Evolutionary conservation across 2,329 filamentous ascomycete genomes (phyloP).

Genomic region (Hymenoscyphus fraxineus): DNA sequence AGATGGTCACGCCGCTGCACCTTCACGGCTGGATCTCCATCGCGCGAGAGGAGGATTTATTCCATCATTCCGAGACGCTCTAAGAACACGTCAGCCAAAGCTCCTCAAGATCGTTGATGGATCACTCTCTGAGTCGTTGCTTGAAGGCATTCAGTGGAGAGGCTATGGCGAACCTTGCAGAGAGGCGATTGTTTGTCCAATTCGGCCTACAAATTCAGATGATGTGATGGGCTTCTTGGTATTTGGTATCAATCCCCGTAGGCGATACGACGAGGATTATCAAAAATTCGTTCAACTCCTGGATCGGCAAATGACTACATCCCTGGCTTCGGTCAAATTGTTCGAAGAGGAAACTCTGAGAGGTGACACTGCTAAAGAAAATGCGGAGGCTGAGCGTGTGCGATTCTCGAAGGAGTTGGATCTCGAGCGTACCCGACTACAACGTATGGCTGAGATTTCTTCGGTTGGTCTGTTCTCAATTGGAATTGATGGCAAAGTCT

Average conservation of each 20-base stretch:
- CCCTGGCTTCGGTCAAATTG: slow-evolving; percentile 73
- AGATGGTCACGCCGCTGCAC: slow-evolving; percentile 56
- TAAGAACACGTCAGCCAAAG: slow-evolving; percentile 63
- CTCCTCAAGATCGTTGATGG: slow-evolving; percentile 61
- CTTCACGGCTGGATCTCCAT: slow-evolving; percentile 62
- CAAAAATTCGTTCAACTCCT: slow-evolving; percentile 70
- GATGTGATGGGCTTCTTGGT: slow-evolving; percentile 54
- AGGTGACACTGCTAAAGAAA: slow-evolving; percentile 60
- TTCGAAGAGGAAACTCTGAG: slow-evolving; percentile 78
- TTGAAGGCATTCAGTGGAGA: slow-evolving; percentile 65
- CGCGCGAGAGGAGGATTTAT: slow-evolving; percentile 69
- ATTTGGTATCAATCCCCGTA: slow-evolving; percentile 60
- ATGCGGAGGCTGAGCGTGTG: slow-evolving; percentile 62
- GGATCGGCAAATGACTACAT: slow-evolving; percentile 71
- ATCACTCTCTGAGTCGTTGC: slow-evolving; percentile 58
- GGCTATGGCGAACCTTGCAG: slow-evolving; percentile 68
- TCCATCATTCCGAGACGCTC: slow-evolving; percentile 69
- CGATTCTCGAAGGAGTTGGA: slow-evolving; percentile 29
- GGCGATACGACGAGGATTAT: slow-evolving; percentile 76
- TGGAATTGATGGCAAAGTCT: slow-evolving; percentile 64
- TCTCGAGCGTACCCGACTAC: slow-evolving; percentile 25
- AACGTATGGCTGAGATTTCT: slow-evolving; percentile 74
- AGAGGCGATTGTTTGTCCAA: slow-evolving; percentile 71
- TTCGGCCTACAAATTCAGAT: slow-evolving; percentile 70
- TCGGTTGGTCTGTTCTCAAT: slow-evolving; percentile 82